phyloP scores from a whole-genome alignment of 352 stramenopile genomes.

The Pythium coloratum region DNA sequence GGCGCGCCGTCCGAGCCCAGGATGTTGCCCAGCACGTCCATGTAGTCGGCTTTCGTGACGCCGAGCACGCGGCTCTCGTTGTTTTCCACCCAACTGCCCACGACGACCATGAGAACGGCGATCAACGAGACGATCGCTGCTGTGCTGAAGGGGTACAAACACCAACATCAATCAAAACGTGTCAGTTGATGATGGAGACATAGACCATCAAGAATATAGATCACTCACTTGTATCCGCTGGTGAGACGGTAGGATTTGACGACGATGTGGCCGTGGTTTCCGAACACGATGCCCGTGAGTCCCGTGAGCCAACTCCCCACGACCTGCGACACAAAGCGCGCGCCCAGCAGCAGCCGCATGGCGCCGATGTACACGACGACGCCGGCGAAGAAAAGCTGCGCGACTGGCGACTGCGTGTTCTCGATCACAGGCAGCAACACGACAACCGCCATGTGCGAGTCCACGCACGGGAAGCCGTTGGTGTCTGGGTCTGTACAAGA shows the following conservation, averaged over 20 bases:
- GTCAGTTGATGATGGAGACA: too few relatives aligned
- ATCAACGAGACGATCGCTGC: slow-evolving; percentile 48
- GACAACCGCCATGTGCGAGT: slow-evolving; percentile 75
- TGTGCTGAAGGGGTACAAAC: slow-evolving; percentile 24
- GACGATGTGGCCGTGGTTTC: slow-evolving; percentile 56
- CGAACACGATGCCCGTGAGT: slow-evolving; percentile 49
- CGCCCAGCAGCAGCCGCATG: slow-evolving; percentile 41
- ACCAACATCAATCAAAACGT: neutral
- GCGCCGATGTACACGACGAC: slow-evolving; percentile 38
- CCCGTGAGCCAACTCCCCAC: slow-evolving; percentile 64
- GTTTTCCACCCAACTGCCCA: slow-evolving; percentile 73
- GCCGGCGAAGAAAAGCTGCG: slow-evolving; percentile 25
- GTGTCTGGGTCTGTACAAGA: slow-evolving; percentile 48
- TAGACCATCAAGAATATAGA: too few relatives aligned
- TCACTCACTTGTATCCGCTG: slow-evolving; percentile 44
- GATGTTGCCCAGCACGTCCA: slow-evolving; percentile 67
- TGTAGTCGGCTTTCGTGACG: slow-evolving; percentile 61
- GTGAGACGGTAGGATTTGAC: slow-evolving; percentile 49
- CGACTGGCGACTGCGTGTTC: slow-evolving; percentile 33
- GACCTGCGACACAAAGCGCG: slow-evolving; percentile 58
- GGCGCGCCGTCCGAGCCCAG: slow-evolving; percentile 39
- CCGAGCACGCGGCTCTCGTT: slow-evolving; percentile 69
- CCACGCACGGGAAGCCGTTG: slow-evolving; percentile 61
- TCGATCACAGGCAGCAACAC: slow-evolving; percentile 60
- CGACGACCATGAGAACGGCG: slow-evolving; percentile 48